phyloP scores from a whole-genome alignment of 2,329 filamentous ascomycete species.

The Escovopsis sp. region DNA sequence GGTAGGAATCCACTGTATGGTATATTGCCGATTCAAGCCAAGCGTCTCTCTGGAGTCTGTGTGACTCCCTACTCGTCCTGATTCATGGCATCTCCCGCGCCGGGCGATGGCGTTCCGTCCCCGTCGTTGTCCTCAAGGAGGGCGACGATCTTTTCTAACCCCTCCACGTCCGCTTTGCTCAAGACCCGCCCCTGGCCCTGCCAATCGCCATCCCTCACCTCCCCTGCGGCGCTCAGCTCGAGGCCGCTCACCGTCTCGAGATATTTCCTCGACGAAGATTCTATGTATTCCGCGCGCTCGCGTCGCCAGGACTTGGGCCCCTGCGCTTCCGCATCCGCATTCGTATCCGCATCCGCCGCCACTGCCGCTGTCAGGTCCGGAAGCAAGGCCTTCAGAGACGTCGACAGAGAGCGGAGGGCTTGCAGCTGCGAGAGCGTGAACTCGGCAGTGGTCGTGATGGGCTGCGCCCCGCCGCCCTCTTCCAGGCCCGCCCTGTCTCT shows the following conservation, averaged over 20 bases:
- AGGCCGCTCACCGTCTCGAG: constrained; percentile 56
- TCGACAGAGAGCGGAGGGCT: constrained; percentile 53
- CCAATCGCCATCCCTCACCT: constrained; percentile 51
- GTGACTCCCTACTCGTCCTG: constrained; percentile 11
- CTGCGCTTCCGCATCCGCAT: constrained; percentile 5
- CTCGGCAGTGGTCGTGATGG: constrained; percentile 55
- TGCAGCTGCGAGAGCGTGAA: constrained; percentile 78
- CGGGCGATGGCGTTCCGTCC: not conserved
- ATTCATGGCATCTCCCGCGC: constrained; percentile 14
- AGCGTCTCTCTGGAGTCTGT: not conserved
- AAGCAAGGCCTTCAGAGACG: constrained; percentile 46
- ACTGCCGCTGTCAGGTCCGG: constrained; percentile 37
- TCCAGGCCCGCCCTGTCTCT: constrained; percentile 35
- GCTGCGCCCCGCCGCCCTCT: constrained; percentile 35
- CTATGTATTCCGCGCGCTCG: constrained; percentile 69
- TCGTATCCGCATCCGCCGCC: constrained; percentile 18
- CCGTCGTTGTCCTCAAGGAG: constrained; percentile 22
- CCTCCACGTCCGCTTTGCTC: constrained; percentile 39
- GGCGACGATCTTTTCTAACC: constrained; percentile 35
- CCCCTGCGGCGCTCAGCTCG: constrained; percentile 46
- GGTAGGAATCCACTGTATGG: not conserved
- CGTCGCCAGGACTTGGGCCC: constrained; percentile 41
- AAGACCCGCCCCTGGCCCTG: constrained; percentile 38
- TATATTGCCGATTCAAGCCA: not conserved
- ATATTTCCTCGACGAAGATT: constrained; percentile 62